Conservation (phyloP, 805 yeast genomes). For the Candida chilensis region DNA sequence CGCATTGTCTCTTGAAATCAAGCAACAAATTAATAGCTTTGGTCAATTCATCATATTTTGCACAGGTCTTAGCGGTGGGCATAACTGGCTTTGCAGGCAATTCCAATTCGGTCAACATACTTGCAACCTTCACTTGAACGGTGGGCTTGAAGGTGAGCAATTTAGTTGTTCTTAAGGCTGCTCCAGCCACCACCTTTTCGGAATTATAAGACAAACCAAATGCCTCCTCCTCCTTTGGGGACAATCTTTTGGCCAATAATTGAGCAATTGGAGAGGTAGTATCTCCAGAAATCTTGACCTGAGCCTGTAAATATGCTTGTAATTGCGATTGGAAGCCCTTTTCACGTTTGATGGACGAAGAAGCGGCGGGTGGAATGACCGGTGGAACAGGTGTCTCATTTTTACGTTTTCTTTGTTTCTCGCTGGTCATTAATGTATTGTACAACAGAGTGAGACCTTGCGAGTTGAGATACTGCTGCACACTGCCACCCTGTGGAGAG, state of each 20-base stretch:
- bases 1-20: constrained; percentile 81
- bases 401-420: constrained; percentile 48
- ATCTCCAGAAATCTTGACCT: constrained; percentile 17
- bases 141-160: constrained; percentile 75
- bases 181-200: constrained; percentile 73
- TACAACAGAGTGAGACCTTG: constrained; percentile 87
- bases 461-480: constrained; percentile 70
- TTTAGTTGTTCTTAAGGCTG: constrained; percentile 69
- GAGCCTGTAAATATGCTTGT: constrained; percentile 12
- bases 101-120: constrained; percentile 68
- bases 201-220: constrained; percentile 78
- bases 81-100: constrained; percentile 77
- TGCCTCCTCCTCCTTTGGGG: constrained; percentile 72
- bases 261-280: constrained; percentile 19
- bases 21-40: constrained; percentile 62
- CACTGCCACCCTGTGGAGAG: constrained; percentile 74
- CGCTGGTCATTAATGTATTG: constrained; percentile 62
- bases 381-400: constrained; percentile 31
- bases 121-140: constrained; percentile 50
- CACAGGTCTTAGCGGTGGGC: constrained; percentile 75
- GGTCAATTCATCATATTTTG: constrained; percentile 67
- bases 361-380: constrained; percentile 31
- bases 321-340: constrained; percentile 32
- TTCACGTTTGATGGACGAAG: constrained; percentile 28
- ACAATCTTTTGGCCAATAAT: constrained; percentile 44